Percentiles rank a stretch among this genome's conserved stretches.
These are phyloP conservation scores for Yamadazyma songkhlaensis DNA, from an alignment of 1,139 yeast genomes.

Conservation along the genomic window DNA sequence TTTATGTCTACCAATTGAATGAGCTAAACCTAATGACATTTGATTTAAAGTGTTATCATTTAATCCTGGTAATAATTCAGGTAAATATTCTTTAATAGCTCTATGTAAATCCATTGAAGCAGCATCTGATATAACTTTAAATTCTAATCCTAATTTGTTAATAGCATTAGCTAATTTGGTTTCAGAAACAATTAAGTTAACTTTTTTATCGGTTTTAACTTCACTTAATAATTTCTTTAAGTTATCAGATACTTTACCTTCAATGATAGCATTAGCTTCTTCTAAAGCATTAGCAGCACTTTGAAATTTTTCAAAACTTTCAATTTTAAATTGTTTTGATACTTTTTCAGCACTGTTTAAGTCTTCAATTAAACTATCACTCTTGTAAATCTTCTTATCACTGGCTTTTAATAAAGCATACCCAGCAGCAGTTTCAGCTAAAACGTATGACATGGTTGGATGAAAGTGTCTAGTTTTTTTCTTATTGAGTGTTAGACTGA, in stretches of 20 bases:
- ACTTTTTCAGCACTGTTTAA: slow-evolving; percentile 84
- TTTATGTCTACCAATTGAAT: slow-evolving; percentile 96
- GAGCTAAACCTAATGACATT: slow-evolving; percentile 96
- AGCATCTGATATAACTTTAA: slow-evolving; percentile 89
- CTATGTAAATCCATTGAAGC: slow-evolving; percentile 93
- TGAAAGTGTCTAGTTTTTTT: not conserved
- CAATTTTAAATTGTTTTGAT: slow-evolving; percentile 75
- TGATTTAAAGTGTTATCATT: slow-evolving; percentile 81
- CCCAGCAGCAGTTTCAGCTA: slow-evolving; percentile 98
- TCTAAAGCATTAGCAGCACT: slow-evolving; percentile 96
- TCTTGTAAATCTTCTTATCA: slow-evolving; percentile 94
- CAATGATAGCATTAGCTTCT: slow-evolving; percentile 89
- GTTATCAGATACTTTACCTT: slow-evolving; percentile 89
- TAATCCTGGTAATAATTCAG: slow-evolving; percentile 91
- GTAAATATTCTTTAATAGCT: slow-evolving; percentile 90
- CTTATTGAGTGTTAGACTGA: slow-evolving; percentile 4
- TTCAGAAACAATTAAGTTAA: slow-evolving; percentile 89
- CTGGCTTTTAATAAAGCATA: slow-evolving; percentile 96
- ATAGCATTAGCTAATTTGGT: slow-evolving; percentile 95
- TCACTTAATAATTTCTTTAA: slow-evolving; percentile 75
- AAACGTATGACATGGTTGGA: slow-evolving; percentile 67
- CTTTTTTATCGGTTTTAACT: slow-evolving; percentile 83
- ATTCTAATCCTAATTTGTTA: slow-evolving; percentile 87
- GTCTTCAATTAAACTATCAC: slow-evolving; percentile 70
- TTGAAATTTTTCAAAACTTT: slow-evolving; percentile 90